phyloP scores from a whole-genome alignment of 176 grass and related monocot species.

The Phragmites australis region DNA sequence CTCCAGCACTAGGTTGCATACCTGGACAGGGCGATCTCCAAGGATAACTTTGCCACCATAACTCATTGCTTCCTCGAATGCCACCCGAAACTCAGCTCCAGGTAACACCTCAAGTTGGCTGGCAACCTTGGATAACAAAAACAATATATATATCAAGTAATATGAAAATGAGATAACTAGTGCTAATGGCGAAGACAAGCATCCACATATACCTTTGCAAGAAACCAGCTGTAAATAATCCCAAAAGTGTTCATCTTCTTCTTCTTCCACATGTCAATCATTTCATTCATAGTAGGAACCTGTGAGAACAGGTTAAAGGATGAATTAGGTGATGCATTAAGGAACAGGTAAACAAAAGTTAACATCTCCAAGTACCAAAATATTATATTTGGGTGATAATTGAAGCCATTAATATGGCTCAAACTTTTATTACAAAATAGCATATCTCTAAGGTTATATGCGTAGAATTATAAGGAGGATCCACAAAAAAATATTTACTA shows the following conservation, averaged over 20 bases:
- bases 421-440: not conserved
- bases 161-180: conserved; percentile 29
- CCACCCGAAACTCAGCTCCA: conserved; percentile 87
- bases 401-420: not conserved
- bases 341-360: not conserved
- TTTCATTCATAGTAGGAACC: conserved; percentile 91
- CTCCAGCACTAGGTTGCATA: conserved; percentile 14
- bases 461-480: not conserved
- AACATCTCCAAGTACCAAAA: not conserved
- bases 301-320: conserved; percentile 34
- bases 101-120: conserved; percentile 85
- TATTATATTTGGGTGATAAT: not conserved
- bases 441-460: not conserved
- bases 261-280: conserved; percentile 98
- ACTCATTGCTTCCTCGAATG: conserved; percentile 88
- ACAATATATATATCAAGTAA: conserved; percentile 6
- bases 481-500: not conserved
- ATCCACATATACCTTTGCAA: conserved; percentile 67
- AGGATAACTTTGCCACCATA: conserved; percentile 88
- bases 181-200: conserved; percentile 3
- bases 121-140: conserved; percentile 61
- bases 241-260: conserved; percentile 93
- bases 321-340: not conserved
- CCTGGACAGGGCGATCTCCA: conserved; percentile 93
- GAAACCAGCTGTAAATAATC: conserved; percentile 97